These are phyloP conservation scores for Dovyalis caffra DNA, from an alignment of 345 rosid genomes.

Conservation along the genomic window DNA sequence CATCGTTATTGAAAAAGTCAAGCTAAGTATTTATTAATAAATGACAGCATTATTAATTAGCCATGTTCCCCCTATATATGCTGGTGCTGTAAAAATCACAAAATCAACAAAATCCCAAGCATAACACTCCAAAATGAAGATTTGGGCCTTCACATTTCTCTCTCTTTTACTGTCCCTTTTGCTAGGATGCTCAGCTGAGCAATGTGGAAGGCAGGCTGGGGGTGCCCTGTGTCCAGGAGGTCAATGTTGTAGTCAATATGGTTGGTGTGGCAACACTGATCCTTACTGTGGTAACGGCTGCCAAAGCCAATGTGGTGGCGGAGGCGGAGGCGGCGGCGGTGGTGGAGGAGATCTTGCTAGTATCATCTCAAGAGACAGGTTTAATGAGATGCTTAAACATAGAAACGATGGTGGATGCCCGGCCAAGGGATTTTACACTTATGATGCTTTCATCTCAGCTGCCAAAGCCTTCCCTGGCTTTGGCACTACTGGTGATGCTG, in stretches of 20 bases:
- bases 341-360: constrained; percentile 8
- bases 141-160: background rate
- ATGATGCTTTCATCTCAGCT: constrained; percentile 21
- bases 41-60: background rate
- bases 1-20: background rate
- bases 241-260: constrained; percentile 16
- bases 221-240: constrained; percentile 19
- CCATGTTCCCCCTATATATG: background rate
- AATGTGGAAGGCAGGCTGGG: constrained; percentile 24
- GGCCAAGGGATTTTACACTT: constrained; percentile 19
- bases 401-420: constrained; percentile 16
- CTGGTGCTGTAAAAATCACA: background rate
- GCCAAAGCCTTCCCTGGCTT: constrained; percentile 17
- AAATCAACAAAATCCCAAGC: background rate
- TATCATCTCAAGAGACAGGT: background rate
- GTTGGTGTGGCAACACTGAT: constrained; percentile 20
- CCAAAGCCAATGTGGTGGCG: constrained; percentile 19
- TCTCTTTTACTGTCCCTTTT: background rate
- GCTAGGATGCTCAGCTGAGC: constrained; percentile 5
- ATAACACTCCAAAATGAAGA: background rate
- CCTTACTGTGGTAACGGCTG: constrained; percentile 8
- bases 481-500: constrained; percentile 14
- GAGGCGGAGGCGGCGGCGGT: background rate
- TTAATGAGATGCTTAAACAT: constrained; percentile 18
- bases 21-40: background rate